Base-by-base conservation (phyloP, 2,329 filamentous ascomycete species). In the Aspergillus spinulosporus region DNA sequence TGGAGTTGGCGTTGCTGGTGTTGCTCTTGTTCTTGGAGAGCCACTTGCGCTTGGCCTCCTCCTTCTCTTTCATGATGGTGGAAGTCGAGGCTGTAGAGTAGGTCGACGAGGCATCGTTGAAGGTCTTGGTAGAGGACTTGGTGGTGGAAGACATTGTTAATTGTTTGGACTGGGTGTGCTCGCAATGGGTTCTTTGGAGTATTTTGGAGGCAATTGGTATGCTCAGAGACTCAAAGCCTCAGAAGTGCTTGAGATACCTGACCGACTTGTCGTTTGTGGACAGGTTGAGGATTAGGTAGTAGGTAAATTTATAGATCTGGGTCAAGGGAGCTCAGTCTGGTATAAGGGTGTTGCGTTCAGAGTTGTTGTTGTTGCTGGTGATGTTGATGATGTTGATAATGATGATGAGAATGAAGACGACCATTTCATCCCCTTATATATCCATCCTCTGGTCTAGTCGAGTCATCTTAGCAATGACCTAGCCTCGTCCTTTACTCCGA, bases 51-150 rank as follows among this genome's bases (percentile, higher is more conserved):
- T 52, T 57, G 8, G 49, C 49, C 31, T 53, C 45, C 21, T 44
- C 39, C 28, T 57, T 57, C 32, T 57, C 49, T 28, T 57, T 57
- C 12, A 48, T 5, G 4, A 57, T 9, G 4, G 55, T 53, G n/a
- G 44, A 45, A 12, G 29, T 53, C 15, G 55, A 49, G 40, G 49
- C 32, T 14, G 39, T 5, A 9, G 49, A 44, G 40, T 57, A 49
- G 8, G 46, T 53, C 8, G 55, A 57, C 21, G 55, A 40, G 21
- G 55, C 45, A 31, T 57, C 55, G 15, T 57, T 26, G 37, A 34
- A 49, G 44, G 50, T 21, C 32, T 52, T 52, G 34, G 49, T 42
- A 39, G 43, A 32, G 34, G 54, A 12, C 43, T 47, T 52, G 42
- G 34, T 46, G 42, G 11, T 57, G 49, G 29, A 57, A 32, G 49